Evolutionary conservation across 1,284 basidiomycete species (phyloP), one percentile per base, ranked within the genome.

Genomic region (Xanthoconium separans): DNA sequence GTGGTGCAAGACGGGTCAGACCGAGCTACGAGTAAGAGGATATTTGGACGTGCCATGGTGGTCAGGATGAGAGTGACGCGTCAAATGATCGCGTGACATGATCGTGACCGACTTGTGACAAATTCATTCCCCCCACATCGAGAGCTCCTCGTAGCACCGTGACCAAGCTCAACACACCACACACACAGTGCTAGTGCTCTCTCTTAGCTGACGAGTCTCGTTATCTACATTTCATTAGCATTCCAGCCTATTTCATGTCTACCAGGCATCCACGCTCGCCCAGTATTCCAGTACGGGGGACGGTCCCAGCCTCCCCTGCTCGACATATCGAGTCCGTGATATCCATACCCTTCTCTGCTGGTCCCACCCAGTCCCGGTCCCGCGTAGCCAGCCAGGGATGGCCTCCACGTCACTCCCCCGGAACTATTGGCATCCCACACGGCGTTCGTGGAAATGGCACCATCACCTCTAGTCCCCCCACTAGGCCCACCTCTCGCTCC

Each of bases 291-390:
- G 81, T 85, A 53, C 74, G 79, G 51, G 73, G 63, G 55, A 63
- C 74, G 22, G 65, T 73, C n/a, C 69, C 77, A 16, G 73, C 75
- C 16, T 74, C 78, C 22, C 73, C 80, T 29, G 70, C 75, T 54
- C 77, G 84, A 54, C 81, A 80, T 57, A 78, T 87, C 57, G 82
- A 89, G 65, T 78, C 78, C 50, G 75, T 82, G 45, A 80, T 88
- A 34, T 75, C 82, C 33, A 81, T 86, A 57, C 82, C 84, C 6
- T 78, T 82, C 61, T 69, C 73, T 29, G 68, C 78, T 6, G 65
- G 58, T n/a, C 71, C 75, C 27, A 57, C 63, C 50, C 69, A 60
- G 42, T 51, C 63, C 43, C 73, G 75, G 33, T 70, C 70, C 34
- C 78, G 75, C 56, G 67, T 65, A 54, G 61, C 60, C 53, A 71